These are phyloP conservation scores for Dothistroma pini DNA, from an alignment of 2,329 filamentous ascomycete species.

Conservation along the genomic window DNA sequence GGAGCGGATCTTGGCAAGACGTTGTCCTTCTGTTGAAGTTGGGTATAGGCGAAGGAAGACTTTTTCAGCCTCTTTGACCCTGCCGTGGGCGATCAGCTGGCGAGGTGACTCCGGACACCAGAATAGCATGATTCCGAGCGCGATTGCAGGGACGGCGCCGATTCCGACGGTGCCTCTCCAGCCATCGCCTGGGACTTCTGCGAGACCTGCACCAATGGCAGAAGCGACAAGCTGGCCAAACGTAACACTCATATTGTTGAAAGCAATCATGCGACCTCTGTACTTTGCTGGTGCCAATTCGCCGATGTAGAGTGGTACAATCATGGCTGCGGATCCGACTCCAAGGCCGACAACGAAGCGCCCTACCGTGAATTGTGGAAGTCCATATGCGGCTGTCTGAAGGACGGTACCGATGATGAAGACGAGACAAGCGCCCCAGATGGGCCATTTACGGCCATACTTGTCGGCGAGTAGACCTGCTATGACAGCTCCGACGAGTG, in stretches of 20 bases:
- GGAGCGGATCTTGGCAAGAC: slow-evolving; percentile 44
- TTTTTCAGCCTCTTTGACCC: slow-evolving; percentile 38
- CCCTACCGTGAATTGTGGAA: slow-evolving; percentile 46
- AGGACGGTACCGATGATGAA: slow-evolving; percentile 39
- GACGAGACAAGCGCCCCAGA: slow-evolving; percentile 42
- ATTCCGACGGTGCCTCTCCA: slow-evolving; percentile 52
- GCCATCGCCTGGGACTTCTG: slow-evolving; percentile 38
- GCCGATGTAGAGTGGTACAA: slow-evolving; percentile 45
- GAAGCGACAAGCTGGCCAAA: slow-evolving; percentile 34
- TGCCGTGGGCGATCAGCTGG: slow-evolving; percentile 45
- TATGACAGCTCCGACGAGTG: slow-evolving; percentile 43
- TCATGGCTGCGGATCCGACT: slow-evolving; percentile 48
- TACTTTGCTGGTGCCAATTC: slow-evolving; percentile 51
- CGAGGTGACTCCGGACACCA: slow-evolving; percentile 50
- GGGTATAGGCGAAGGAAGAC: slow-evolving; percentile 43
- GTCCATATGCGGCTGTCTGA: slow-evolving; percentile 26
- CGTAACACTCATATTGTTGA: slow-evolving; percentile 46
- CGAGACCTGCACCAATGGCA: slow-evolving; percentile 33
- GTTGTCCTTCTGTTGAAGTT: slow-evolving; percentile 41
- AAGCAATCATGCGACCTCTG: slow-evolving; percentile 48
- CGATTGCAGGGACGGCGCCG: slow-evolving; percentile 47
- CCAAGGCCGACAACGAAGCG: slow-evolving; percentile 49
- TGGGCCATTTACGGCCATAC: slow-evolving; percentile 40
- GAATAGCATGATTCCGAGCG: slow-evolving; percentile 43
- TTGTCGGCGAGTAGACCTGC: slow-evolving; percentile 35